Conservation (phyloP, 495 filamentous ascomycete species). For the Podospora pseudoanserina region DNA sequence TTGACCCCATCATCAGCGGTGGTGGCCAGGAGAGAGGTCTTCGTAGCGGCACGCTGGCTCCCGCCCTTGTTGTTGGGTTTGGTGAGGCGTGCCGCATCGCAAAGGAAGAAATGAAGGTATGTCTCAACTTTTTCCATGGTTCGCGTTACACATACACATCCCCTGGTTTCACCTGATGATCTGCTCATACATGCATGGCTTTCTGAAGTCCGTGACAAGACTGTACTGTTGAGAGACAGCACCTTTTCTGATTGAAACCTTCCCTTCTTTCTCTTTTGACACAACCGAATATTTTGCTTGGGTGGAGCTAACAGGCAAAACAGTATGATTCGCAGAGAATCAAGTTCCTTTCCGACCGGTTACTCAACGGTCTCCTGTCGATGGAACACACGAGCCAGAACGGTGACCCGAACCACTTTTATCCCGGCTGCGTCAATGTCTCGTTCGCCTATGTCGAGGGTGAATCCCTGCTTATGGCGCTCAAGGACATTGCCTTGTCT, state of each 20-base stretch:
- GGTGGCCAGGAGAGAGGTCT: constrained; percentile 94
- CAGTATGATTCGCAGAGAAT: constrained; percentile 92
- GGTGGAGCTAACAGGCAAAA: constrained; percentile 19
- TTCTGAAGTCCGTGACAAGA: constrained; percentile 52
- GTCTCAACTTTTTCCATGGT: constrained; percentile 31
- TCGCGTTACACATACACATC: constrained; percentile 4
- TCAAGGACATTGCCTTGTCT: constrained; percentile 96
- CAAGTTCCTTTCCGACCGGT: constrained; percentile 72
- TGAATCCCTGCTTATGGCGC: constrained; percentile 94
- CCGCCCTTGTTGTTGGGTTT: constrained; percentile 83
- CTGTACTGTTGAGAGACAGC: constrained; percentile 52
- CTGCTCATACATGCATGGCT: constrained; percentile 69
- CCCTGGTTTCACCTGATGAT: constrained; percentile 54
- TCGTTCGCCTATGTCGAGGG: constrained; percentile 98
- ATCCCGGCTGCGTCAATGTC: constrained; percentile 96
- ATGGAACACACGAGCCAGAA: constrained; percentile 93
- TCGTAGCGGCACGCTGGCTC: constrained; percentile 88
- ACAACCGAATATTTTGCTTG: background rate
- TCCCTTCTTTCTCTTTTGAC: constrained; percentile 1
- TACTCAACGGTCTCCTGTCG: constrained; percentile 73
- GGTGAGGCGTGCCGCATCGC: constrained; percentile 93
- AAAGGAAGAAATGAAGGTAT: constrained; percentile 82
- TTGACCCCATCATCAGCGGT: constrained; percentile 94
- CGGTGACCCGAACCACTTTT: constrained; percentile 76
- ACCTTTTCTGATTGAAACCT: constrained; percentile 40